phyloP scores from a whole-genome alignment of 2,329 filamentous ascomycete genomes.

The Lasiodiplodia sp. region DNA sequence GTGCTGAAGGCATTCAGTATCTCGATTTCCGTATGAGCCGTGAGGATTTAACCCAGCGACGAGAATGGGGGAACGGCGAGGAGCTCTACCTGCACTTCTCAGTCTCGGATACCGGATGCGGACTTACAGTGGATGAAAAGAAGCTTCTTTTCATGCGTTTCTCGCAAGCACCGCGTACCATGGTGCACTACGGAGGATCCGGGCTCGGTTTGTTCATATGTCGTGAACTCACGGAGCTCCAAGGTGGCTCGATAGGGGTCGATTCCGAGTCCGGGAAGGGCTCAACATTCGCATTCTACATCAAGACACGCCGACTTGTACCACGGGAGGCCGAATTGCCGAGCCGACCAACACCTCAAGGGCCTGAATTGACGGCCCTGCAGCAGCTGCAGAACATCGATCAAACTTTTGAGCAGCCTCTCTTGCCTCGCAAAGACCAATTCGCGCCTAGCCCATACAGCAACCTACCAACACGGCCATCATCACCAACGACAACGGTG shows the following conservation, averaged over 20 bases:
- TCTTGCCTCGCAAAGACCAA: slow-evolving; percentile 2
- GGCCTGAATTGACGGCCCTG: slow-evolving; percentile 7
- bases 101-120: slow-evolving; percentile 44
- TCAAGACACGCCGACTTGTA: slow-evolving; percentile 64
- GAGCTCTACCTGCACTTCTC: slow-evolving; percentile 40
- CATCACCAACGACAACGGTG: slow-evolving; percentile 68
- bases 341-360: not conserved
- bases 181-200: slow-evolving; percentile 76
- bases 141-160: slow-evolving; percentile 41
- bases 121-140: slow-evolving; percentile 42
- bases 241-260: slow-evolving; percentile 76
- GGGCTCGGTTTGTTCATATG: slow-evolving; percentile 78
- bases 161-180: slow-evolving; percentile 62
- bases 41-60: slow-evolving; percentile 26
- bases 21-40: slow-evolving; percentile 22
- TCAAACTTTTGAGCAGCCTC: slow-evolving; percentile 28
- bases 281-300: slow-evolving; percentile 75
- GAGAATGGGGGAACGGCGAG: slow-evolving; percentile 42
- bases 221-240: slow-evolving; percentile 73
- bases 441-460: slow-evolving; percentile 16
- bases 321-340: not conserved
- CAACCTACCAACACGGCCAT: slow-evolving; percentile 46
- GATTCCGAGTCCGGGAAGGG: slow-evolving; percentile 67
- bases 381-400: slow-evolving; percentile 27
- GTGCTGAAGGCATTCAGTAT: slow-evolving; percentile 27